Conservation (phyloP, 345 rosid genomes). For the Aquilaria yunnanensis region DNA sequence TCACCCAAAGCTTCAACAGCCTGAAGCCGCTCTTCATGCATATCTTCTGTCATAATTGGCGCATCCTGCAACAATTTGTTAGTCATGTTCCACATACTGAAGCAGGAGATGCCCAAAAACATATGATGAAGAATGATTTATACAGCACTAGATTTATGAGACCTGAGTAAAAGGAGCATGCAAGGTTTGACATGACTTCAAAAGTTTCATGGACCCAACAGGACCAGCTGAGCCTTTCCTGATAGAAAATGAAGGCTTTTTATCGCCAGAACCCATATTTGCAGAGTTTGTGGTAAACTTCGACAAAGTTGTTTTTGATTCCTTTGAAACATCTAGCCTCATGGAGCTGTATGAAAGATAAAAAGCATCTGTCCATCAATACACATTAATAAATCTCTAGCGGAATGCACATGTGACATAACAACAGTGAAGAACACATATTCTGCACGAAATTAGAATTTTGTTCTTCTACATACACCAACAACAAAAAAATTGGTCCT, state of each 20-base stretch:
- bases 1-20: slow-evolving; percentile 83
- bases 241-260: slow-evolving; percentile 30
- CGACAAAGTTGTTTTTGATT: slow-evolving; percentile 16
- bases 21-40: slow-evolving; percentile 96
- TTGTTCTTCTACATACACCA: not conserved
- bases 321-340: slow-evolving; percentile 18
- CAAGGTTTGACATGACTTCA: slow-evolving; percentile 70
- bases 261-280: slow-evolving; percentile 23
- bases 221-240: slow-evolving; percentile 91
- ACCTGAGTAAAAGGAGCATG: slow-evolving; percentile 99
- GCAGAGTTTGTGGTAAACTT: slow-evolving; percentile 24
- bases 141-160: slow-evolving; percentile 8
- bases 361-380: slow-evolving; percentile 5
- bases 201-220: slow-evolving; percentile 79
- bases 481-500: too few species aligned
- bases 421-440: not conserved
- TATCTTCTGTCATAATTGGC: slow-evolving; percentile 96
- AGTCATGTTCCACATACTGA: too few species aligned
- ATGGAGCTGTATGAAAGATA: slow-evolving; percentile 24
- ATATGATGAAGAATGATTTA: slow-evolving; percentile 1
- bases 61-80: slow-evolving; percentile 49
- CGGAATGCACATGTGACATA: slow-evolving; percentile 6
- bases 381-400: not conserved
- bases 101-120: not conserved
- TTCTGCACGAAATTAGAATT: not conserved